Evolutionary conservation across 768 basidiomycete species (phyloP), one percentile per base, ranked within the genome.

Genomic region (Trichaptum fuscoviolaceum): DNA sequence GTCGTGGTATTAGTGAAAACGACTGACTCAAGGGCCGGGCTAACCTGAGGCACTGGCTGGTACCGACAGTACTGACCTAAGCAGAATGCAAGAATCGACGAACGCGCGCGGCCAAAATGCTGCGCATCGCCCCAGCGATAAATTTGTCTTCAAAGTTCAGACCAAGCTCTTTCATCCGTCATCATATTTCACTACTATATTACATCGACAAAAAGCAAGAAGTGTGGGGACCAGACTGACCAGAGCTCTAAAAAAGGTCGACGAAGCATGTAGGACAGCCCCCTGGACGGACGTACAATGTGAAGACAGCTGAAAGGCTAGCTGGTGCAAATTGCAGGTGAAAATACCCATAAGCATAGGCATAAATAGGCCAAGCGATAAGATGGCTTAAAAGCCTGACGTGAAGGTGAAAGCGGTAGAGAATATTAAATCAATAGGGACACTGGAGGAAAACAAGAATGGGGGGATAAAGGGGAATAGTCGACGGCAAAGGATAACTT

Each of bases 401-500:
- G 20, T 20, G 42, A 52, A 52, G 42, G 12, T 4, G 5, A 15
- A 20, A 52, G 20, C 3, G 42, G 12, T 6, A 20, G 20, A 52
- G 42, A 15, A 20, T 52, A 52, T 52, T 52, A 52, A 52, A 52
- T 52, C 42, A 52, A 52, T 52, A 52, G 42, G 42, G 42, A 52
- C 42, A 30, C 8, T 30, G 30, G 30, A 30, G 8, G 30, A 8
- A 30, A 52, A 52, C 5, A 52, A 20, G 20, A 52, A 52, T 3
- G 10, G 10, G 42, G 42, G 12, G 42, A 52, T 52, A 52, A 52
- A 12, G 42, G 42, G 42, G 42, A 52, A 52, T 52, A 52, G 42
- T 52, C 42, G 42, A 52, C 42, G 42, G 42, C 42, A 52, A 52
- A 52, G 42, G 42, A 52, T 52, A 52, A 52, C 42, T 52, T 52